A percentile compares a stretch with the other conserved stretches of the same genome.
Conservation (phyloP, 164 flowering plant genomes). For the Liriodendron chinense region DNA sequence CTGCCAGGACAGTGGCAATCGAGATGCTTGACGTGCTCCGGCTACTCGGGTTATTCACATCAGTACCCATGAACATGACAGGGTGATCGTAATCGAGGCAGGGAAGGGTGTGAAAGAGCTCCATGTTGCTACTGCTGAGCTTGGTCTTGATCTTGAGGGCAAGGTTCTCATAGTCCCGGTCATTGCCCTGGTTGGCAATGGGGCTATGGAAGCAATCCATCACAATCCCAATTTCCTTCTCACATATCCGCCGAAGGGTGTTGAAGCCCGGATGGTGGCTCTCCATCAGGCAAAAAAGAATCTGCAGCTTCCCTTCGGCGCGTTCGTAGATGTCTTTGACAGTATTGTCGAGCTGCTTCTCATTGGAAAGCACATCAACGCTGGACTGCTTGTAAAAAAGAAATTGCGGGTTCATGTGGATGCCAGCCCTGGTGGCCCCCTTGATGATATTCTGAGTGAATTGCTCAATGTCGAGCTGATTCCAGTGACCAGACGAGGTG, state of each 20-base stretch:
- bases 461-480: constrained; percentile 7
- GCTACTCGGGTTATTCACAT: constrained; percentile 76
- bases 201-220: constrained; percentile 68
- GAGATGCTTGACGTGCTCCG: constrained; percentile 25
- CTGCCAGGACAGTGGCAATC: constrained; percentile 77
- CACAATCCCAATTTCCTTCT: constrained; percentile 63
- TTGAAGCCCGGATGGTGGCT: constrained; percentile 57
- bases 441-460: too few species aligned
- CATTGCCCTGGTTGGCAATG: constrained; percentile 33
- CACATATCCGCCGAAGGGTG: constrained; percentile 64
- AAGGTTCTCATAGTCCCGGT: too few species aligned
- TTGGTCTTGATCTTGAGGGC: constrained; percentile 83
- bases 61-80: constrained; percentile 85
- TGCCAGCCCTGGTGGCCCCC: too few species aligned
- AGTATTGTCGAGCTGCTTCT: too few species aligned
- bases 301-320: constrained; percentile 32
- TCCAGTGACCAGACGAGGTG: neutral
- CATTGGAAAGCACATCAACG: too few species aligned
- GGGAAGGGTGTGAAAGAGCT: constrained; percentile 50
- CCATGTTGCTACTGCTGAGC: constrained; percentile 78
- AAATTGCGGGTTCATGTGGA: constrained; percentile 22
- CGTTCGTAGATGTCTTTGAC: constrained; percentile 18
- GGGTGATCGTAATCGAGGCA: constrained; percentile 29
- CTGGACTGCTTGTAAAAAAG: constrained; percentile 12
- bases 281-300: constrained; percentile 68